These are phyloP conservation scores for Penicillium sp. DNA, from an alignment of 2,329 filamentous ascomycete species.

Conservation along the genomic window DNA sequence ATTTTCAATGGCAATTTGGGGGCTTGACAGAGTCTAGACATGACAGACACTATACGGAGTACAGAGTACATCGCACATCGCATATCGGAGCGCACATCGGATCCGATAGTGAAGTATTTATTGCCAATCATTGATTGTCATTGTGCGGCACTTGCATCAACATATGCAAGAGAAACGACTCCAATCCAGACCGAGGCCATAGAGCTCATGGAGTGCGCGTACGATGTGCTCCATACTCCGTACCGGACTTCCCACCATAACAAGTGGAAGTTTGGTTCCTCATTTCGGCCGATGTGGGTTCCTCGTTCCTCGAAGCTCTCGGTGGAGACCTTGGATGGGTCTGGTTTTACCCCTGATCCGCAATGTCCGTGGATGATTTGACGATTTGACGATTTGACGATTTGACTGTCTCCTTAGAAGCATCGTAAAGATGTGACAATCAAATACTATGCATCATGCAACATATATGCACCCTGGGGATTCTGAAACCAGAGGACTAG, in stretches of 20 bases:
- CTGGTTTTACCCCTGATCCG: conserved; percentile 14
- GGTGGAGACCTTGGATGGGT: conserved; percentile 28
- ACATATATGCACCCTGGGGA: conserved; percentile 11
- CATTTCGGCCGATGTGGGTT: conserved; percentile 11
- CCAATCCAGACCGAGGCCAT: neutral
- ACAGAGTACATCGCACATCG: neutral
- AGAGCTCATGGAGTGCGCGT: neutral
- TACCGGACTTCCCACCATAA: conserved; percentile 1
- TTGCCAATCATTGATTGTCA: conserved; percentile 16
- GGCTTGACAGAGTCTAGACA: conserved; percentile 9
- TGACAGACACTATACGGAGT: neutral
- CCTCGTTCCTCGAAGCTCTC: conserved; percentile 10
- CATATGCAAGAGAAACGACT: neutral
- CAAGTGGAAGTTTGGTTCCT: conserved; percentile 12
- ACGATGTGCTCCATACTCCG: neutral
- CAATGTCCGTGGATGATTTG: neutral
- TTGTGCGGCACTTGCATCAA: conserved; percentile 8
- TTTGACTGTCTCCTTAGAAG: neutral
- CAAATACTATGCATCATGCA: neutral
- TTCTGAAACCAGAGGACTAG: conserved; percentile 26
- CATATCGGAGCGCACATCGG: neutral
- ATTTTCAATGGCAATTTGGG: conserved; percentile 13
- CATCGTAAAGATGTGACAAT: neutral
- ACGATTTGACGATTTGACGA: neutral
- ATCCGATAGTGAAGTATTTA: conserved; percentile 5